Conservation (phyloP, 495 filamentous ascomycete genomes). For the Neurospora sp. region DNA sequence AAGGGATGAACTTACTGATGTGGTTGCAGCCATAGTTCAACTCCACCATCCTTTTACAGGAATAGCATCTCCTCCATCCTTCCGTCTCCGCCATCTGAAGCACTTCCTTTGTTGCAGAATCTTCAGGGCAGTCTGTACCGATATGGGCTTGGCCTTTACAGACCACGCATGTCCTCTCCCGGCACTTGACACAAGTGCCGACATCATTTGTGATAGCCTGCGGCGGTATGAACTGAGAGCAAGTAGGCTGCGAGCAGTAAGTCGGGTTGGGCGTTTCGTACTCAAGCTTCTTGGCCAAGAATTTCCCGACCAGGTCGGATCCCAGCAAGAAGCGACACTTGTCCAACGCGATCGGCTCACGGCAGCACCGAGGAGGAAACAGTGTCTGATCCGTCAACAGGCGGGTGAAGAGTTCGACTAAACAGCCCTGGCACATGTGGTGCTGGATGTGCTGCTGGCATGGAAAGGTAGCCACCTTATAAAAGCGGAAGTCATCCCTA, state of each 20-base stretch:
- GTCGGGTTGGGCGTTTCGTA: conserved; percentile 34
- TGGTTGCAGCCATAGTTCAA: conserved; percentile 38
- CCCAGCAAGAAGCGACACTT: conserved; percentile 22
- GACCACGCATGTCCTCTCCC: conserved; percentile 28
- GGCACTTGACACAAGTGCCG: conserved; percentile 34
- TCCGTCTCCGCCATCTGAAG: conserved; percentile 22
- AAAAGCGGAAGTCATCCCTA: conserved; percentile 3
- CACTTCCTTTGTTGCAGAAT: conserved; percentile 24
- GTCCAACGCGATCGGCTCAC: conserved; percentile 27
- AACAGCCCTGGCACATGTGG: conserved; percentile 38
- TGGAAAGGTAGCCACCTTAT: conserved; percentile 9
- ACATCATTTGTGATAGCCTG: conserved; percentile 20
- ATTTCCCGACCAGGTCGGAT: conserved; percentile 17
- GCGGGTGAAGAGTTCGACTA: conserved; percentile 27
- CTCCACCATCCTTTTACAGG: conserved; percentile 31
- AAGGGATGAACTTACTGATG: conserved; percentile 20
- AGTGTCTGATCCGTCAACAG: conserved; percentile 37
- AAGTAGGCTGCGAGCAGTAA: conserved; percentile 36
- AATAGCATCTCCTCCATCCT: conserved; percentile 35
- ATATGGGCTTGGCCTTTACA: conserved; percentile 38
- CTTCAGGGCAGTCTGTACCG: conserved; percentile 29
- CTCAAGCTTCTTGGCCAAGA: conserved; percentile 34
- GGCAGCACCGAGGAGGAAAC: conserved; percentile 46
- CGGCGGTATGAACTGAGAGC: conserved; percentile 35
- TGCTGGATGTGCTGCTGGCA: conserved; percentile 40